Percentiles rank a stretch among this genome's conserved stretches.
Conservation (phyloP, 2,329 filamentous ascomycete genomes). For the Microdochium trichocladiopsis region DNA sequence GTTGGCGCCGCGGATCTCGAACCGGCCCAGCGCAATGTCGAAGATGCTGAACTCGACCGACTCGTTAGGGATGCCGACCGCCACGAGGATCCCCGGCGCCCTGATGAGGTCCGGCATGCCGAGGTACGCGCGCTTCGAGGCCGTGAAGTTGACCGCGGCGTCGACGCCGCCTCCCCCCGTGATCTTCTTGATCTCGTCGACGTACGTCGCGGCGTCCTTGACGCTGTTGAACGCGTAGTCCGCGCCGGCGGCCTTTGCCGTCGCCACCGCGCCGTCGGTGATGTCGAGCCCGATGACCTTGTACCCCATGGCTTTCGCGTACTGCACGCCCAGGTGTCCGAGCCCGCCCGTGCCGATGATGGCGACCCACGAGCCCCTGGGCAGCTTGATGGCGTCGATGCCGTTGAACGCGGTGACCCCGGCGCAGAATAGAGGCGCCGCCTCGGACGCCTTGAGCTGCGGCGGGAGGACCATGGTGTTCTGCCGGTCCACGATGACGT, state of each 20-base stretch:
- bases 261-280: constrained; percentile 7
- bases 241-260: constrained; percentile 1
- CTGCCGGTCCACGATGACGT: constrained; percentile 14
- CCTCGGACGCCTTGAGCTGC: constrained; percentile 9
- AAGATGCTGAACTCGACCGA: background rate
- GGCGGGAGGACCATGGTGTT: constrained; percentile 17
- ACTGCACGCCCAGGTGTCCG: constrained; percentile 16
- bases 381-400: constrained; percentile 7
- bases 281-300: constrained; percentile 15
- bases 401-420: constrained; percentile 17
- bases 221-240: background rate
- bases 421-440: constrained; percentile 19
- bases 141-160: background rate
- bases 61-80: background rate
- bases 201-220: background rate
- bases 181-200: background rate
- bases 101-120: background rate
- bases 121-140: background rate
- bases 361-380: constrained; percentile 12
- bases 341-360: constrained; percentile 17
- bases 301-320: constrained; percentile 14
- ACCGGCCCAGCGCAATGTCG: background rate
- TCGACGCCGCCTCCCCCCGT: background rate
- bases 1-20: background rate
- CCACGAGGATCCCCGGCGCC: background rate